Evolutionary conservation across 2,329 filamentous ascomycete genomes (phyloP).

Genomic region (Eutypella sp.): DNA sequence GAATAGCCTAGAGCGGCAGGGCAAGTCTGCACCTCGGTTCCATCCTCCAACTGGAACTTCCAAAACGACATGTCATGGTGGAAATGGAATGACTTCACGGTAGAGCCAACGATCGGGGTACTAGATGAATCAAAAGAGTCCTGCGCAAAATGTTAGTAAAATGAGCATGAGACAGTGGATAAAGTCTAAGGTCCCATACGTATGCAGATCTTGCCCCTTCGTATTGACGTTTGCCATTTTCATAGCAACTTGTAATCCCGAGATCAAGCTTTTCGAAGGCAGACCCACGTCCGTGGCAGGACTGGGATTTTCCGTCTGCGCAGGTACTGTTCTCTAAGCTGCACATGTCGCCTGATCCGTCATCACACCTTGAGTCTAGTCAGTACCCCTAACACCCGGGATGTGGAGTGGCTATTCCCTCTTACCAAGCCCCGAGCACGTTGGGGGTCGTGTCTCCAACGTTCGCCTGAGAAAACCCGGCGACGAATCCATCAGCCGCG

Average conservation of each 20-base stretch:
- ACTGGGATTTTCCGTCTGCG: constrained; percentile 56
- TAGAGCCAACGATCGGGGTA: constrained; percentile 55
- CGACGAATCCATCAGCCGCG: constrained; percentile 66
- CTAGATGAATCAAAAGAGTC: constrained; percentile 40
- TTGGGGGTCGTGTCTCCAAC: constrained; percentile 89
- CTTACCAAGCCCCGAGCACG: constrained; percentile 65
- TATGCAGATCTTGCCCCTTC: constrained; percentile 50
- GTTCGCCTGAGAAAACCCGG: constrained; percentile 86
- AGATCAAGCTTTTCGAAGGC: constrained; percentile 61
- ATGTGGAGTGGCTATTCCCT: neutral
- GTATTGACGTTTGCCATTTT: constrained; percentile 66
- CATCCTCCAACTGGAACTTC: constrained; percentile 67
- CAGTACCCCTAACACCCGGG: constrained; percentile 1
- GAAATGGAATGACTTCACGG: constrained; percentile 73
- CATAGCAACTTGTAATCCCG: constrained; percentile 69
- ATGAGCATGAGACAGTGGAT: neutral
- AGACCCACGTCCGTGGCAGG: constrained; percentile 68
- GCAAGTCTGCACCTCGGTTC: constrained; percentile 67
- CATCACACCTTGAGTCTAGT: constrained; percentile 57
- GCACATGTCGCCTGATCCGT: constrained; percentile 66
- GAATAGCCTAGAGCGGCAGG: constrained; percentile 82
- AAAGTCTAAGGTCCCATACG: constrained; percentile 18
- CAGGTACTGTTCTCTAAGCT: constrained; percentile 78
- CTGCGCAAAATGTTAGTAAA: constrained; percentile 29
- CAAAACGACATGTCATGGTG: constrained; percentile 75